Base-by-base conservation (phyloP, 805 yeast genomes). In the Cyberlindnera xishuangbannaensis region DNA sequence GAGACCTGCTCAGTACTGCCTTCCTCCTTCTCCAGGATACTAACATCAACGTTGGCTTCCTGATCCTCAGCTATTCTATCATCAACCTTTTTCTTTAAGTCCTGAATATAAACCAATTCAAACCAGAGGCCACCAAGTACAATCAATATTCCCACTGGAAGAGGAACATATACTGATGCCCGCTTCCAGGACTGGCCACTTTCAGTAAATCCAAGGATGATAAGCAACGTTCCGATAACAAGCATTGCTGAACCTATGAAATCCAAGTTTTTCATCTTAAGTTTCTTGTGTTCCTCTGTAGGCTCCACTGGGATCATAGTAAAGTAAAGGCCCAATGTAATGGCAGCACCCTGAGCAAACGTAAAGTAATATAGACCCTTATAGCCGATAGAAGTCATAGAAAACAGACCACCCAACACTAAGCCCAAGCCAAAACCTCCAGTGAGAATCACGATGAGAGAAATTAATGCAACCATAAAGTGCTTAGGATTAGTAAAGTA, bases 371-470 rank as follows among this genome's bases (percentile, higher is more conserved):
- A 62, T 10, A 60, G 44, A 1, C 64, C 64, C 32, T 58, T 56
- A 41, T 65, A 66, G 1, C 71, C 73, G 31, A 63, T 47, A 6
- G 34, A 24, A 2, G 66, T 50, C 17, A 39, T 34, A 1, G 62
- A 46, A 30, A 68, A 69, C 0, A 69, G 73, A 31, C 74, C 73
- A 19, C 73, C 73, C 2, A 68, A 23, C 7, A 67, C 35, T 4
- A 53, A 42, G 4, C 72, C 74, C 10, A 66, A 19, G 6, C 69
- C 70, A n/a, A 62, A 49, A 20, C 58, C 37, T 18, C 57, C 29
- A 37, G 59, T 47, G 34, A 52, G 27, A 21, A 54, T 44, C 14
- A 56, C 33, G 2, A 59, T 44, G 4, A 60, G 44, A 2, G 41
- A 37, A 6, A 51, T 43, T 16, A 61, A 29, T 3, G 62, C 60